Evolutionary conservation across 2,329 filamentous ascomycete species (phyloP), one percentile per base, ranked within the genome.

Genomic region (Dactylellina sp.): DNA sequence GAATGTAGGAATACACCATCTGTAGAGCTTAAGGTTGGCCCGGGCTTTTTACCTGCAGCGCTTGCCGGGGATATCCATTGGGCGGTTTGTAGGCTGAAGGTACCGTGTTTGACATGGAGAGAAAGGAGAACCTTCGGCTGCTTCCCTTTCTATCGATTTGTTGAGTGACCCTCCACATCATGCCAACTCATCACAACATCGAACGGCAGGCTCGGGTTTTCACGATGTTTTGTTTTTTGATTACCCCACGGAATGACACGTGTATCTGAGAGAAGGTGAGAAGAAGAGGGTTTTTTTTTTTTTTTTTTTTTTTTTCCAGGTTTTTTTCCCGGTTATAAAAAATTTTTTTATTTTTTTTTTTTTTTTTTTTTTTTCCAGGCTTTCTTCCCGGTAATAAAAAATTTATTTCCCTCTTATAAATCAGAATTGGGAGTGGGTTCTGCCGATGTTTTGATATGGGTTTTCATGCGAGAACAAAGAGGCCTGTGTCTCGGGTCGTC

Each of bases 191-290:
- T 74, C 70, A 74, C 35, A 37, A 49, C 47, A 55, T 53, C 50
- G 55, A 47, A 25, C 39, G 35, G 20, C 35, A 12, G 18, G 50
- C 50, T 55, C 32, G 50, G 50, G 18, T 40, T 72, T 55, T 44
- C 28, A 72, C 47, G 60, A 59, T 44, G 39, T 20, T 49, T 49
- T 46, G 42, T 18, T 56, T 47, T 22, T 20, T 56, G 56, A 56
- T 42, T 39, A 74, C 70, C 70, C 70, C 70, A 74, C 70, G 70
- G 42, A 66, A 44, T 74, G 70, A 74, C 70, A 74, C 70, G 70
- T 74, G 61, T 74, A 57, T 74, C 46, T 40, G 70, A 61, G 50
- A 28, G 18, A 47, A 32, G 35, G 25, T 40, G 37, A 64, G 39
- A 11, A 20, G 44, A 40, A 56, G 37, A 40, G n/a, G n/a, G n/a